These are phyloP conservation scores for Aspergillus carlsbadensis DNA, from an alignment of 495 filamentous ascomycete species.

Conservation along the genomic window DNA sequence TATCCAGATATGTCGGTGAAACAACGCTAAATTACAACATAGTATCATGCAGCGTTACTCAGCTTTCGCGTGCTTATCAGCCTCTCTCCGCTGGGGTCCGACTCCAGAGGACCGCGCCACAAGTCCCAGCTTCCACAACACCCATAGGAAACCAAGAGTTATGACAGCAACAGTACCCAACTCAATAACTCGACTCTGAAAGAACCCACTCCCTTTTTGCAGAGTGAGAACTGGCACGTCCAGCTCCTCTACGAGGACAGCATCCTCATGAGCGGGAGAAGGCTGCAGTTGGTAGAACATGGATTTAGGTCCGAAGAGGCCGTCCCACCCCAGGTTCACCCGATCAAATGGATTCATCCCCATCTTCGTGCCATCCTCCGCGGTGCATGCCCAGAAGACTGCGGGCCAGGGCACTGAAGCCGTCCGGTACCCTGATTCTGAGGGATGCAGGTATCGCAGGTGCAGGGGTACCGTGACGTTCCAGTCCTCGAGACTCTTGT, in stretches of 20 bases:
- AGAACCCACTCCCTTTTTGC: constrained; percentile 40
- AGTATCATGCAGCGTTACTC: neutral
- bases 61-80: constrained; percentile 31
- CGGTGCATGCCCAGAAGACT: constrained; percentile 90
- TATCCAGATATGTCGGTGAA: neutral
- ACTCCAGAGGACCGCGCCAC: constrained; percentile 33
- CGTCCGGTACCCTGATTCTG: constrained; percentile 47
- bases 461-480: constrained; percentile 82
- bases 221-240: constrained; percentile 70
- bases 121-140: constrained; percentile 62
- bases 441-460: constrained; percentile 74
- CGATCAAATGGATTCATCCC: constrained; percentile 82
- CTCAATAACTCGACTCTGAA: constrained; percentile 60
- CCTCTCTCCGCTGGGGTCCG: constrained; percentile 9
- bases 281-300: constrained; percentile 86
- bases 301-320: constrained; percentile 73
- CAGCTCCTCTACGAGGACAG: constrained; percentile 56
- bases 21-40: constrained; percentile 1
- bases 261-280: constrained; percentile 27
- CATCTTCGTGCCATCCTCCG: constrained; percentile 72
- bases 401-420: constrained; percentile 66
- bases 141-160: constrained; percentile 70
- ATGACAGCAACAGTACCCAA: constrained; percentile 69
- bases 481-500: constrained; percentile 45
- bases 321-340: constrained; percentile 81